Evolutionary conservation across 352 stramenopile species (phyloP), one percentile per base, ranked within the genome.

Genomic region (Phytopythium vexans): DNA sequence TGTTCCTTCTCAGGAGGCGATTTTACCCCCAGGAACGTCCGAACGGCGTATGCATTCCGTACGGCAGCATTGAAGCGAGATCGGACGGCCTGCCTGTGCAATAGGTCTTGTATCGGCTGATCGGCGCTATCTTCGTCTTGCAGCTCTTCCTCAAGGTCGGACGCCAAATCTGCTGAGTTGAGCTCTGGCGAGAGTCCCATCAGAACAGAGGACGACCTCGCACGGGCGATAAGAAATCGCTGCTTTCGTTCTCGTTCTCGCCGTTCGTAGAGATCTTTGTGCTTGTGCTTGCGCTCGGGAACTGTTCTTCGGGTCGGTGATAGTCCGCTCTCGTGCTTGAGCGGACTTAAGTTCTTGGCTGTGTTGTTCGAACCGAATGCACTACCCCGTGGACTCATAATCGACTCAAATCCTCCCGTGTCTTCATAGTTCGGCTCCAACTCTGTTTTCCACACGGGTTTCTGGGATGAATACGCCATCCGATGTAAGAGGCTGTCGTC

Each of bases 201-300:
- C 9, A 54, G 36, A 31, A 32, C 38, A 2, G 48, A 54, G 4
- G 48, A 45, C 0, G 48, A 54, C 5, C 44, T 43, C 9, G 48
- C 16, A 14, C 48, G 35, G 1, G 48, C 14, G 0, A 45, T 38
- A 4, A 71, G 45, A 42, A 85, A 65, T 0, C 76, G 79, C 32
- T 85, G 70, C 9, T 86, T 64, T 8, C 79, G 66, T 0, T 70
- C 79, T 35, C 74, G 74, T 56, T 86, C 72, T 1, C 79, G 74
- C 15, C 79, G 72, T 35, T 81, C 58, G 52, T 88, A 73, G 2
- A 89, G 68, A 15, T 70, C 76, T 8, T 74, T 77, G 54, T 89
- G 70, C 45, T 86, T 89, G 5, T 57, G 58, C 41, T 86, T 88
- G n/a, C 78, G 77, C 14, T 88, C 79, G 3, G 76, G 79, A 8